A percentile compares a stretch with the other conserved stretches of the same genome.
phyloP scores from a whole-genome alignment of 306 rosid species.

The Lupinus albus region DNA sequence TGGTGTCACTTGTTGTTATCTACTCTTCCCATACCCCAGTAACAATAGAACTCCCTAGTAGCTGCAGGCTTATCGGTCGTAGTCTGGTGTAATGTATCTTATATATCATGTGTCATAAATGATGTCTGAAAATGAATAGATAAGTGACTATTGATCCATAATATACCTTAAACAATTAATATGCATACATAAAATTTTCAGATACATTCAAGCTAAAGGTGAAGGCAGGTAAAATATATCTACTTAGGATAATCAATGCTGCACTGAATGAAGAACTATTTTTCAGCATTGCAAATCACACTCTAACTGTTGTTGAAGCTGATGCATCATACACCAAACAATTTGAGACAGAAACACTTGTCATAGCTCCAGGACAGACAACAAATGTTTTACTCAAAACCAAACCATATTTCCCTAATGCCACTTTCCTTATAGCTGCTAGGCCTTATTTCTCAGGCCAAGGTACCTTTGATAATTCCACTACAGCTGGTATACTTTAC shows the following conservation, averaged over 20 bases:
- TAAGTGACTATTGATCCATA: conserved; percentile 16
- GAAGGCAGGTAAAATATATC: conserved; percentile 74
- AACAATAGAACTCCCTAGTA: too few species aligned
- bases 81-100: too few species aligned
- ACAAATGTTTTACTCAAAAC: conserved; percentile 65
- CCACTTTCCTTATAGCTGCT: conserved; percentile 66
- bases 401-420: conserved; percentile 55
- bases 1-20: too few species aligned
- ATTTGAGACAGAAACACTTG: conserved; percentile 50
- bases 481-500: conserved; percentile 64
- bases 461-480: conserved; percentile 73
- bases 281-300: conserved; percentile 75
- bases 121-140: conserved; percentile 10
- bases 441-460: conserved; percentile 66
- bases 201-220: conserved; percentile 78
- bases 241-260: conserved; percentile 77
- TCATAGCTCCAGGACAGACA: conserved; percentile 82
- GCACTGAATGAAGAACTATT: conserved; percentile 91
- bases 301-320: conserved; percentile 68
- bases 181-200: conserved; percentile 33
- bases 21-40: too few species aligned
- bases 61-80: too few species aligned
- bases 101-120: too few species aligned
- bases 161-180: background rate
- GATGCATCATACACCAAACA: conserved; percentile 80